Evolutionary conservation across 805 yeast species (phyloP).

Genomic region (Priceomyces medius): DNA sequence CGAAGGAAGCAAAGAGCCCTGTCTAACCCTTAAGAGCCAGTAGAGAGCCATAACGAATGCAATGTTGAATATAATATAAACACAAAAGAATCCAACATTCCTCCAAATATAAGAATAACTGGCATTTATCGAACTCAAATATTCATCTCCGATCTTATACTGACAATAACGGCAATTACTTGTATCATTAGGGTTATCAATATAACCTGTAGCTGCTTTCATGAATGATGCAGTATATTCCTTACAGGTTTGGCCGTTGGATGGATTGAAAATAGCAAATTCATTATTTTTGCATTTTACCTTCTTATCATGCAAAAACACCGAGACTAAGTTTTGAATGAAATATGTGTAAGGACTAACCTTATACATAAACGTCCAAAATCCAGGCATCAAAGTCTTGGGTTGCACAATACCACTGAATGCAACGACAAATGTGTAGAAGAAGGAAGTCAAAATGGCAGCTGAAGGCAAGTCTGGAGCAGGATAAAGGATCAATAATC

Average conservation of each 20-base stretch:
- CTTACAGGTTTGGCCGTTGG: slow-evolving; percentile 63
- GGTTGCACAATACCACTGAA: slow-evolving; percentile 74
- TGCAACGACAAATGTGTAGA: slow-evolving; percentile 56
- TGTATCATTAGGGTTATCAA: slow-evolving; percentile 51
- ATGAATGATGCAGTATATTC: slow-evolving; percentile 49
- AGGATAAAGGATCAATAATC: slow-evolving; percentile 48
- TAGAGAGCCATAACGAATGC: slow-evolving; percentile 39
- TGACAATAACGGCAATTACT: slow-evolving; percentile 50
- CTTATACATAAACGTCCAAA: slow-evolving; percentile 84
- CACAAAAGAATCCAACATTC: slow-evolving; percentile 62
- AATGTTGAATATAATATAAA: slow-evolving; percentile 53
- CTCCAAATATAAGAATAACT: slow-evolving; percentile 58
- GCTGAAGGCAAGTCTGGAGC: slow-evolving; percentile 70
- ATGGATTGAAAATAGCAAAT: slow-evolving; percentile 33
- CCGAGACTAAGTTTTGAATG: slow-evolving; percentile 52
- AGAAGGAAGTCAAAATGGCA: slow-evolving; percentile 54
- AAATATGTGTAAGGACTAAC: slow-evolving; percentile 72
- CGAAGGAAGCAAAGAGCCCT: slow-evolving; percentile 9
- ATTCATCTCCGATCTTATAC: slow-evolving; percentile 47
- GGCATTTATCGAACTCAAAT: slow-evolving; percentile 42
- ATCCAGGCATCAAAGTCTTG: slow-evolving; percentile 60
- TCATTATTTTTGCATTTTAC: slow-evolving; percentile 40
- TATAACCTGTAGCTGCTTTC: slow-evolving; percentile 50
- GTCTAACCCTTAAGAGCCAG: slow-evolving; percentile 23
- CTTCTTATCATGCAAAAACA: slow-evolving; percentile 45